Conservation (phyloP, 306 rosid genomes). For the Prunus dulcis region DNA sequence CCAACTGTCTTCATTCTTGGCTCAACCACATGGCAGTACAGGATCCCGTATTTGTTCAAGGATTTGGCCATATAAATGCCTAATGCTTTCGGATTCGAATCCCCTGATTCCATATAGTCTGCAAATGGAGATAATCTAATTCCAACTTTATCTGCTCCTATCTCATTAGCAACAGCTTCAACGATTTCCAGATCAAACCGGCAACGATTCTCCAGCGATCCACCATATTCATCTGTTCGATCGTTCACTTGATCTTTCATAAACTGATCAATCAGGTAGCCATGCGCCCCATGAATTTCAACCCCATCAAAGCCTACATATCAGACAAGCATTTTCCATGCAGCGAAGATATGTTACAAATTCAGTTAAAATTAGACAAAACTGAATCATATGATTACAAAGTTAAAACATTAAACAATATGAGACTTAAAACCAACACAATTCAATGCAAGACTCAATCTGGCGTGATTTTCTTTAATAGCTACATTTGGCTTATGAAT, state of each 20-base stretch:
- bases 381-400: no score
- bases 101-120: constrained; percentile 44
- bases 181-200: constrained; percentile 55
- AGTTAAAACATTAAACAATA: no score
- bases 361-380: no score
- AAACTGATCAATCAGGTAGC: constrained; percentile 39
- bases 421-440: no score
- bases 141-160: constrained; percentile 64
- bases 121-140: constrained; percentile 69
- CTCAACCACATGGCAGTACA: constrained; percentile 65
- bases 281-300: constrained; percentile 46
- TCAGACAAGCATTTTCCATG: no score
- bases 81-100: constrained; percentile 58
- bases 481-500: no score
- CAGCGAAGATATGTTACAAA: no score
- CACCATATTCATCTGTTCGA: constrained; percentile 35
- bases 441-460: no score
- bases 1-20: constrained; percentile 53
- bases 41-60: constrained; percentile 36
- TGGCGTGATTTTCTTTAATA: no score
- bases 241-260: constrained; percentile 36
- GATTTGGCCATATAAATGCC: constrained; percentile 47
- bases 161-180: constrained; percentile 43
- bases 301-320: constrained; percentile 41
- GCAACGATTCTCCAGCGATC: constrained; percentile 59